A percentile compares a stretch with the other conserved stretches of the same genome.
Conservation (phyloP, 73 alveolate species). For the Durusdinium trenchii region DNA sequence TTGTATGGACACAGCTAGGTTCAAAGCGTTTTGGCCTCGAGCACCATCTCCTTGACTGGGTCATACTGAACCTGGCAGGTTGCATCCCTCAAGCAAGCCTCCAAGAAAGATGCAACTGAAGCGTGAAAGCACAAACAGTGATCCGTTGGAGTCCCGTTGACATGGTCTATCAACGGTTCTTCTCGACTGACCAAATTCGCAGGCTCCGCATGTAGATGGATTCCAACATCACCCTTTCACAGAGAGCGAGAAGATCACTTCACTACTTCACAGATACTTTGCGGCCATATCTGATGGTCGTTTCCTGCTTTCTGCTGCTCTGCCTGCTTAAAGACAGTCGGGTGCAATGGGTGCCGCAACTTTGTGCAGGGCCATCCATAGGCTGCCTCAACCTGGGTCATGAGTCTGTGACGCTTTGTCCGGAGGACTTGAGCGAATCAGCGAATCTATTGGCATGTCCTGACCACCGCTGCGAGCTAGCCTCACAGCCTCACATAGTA, state of each 20-base stretch:
- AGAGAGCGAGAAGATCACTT: not conserved
- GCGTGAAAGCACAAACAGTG: not conserved
- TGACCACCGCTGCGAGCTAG: not conserved
- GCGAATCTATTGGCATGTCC: not conserved
- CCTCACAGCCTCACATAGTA: not conserved
- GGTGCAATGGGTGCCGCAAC: constrained; percentile 19
- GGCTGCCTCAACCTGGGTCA: not conserved
- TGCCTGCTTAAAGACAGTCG: constrained; percentile 41
- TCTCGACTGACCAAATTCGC: not conserved
- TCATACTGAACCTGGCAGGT: constrained; percentile 64
- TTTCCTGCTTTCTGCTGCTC: not conserved
- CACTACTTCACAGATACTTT: not conserved
- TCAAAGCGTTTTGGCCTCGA: constrained; percentile 49
- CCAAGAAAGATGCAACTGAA: not conserved
- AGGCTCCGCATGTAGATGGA: constrained; percentile 50
- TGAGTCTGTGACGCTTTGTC: not conserved
- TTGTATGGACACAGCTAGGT: not conserved
- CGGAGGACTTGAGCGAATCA: not conserved
- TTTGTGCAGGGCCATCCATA: constrained; percentile 22
- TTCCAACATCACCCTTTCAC: constrained; percentile 71
- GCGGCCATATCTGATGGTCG: not conserved
- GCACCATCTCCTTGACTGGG: constrained; percentile 61
- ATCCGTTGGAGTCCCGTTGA: not conserved
- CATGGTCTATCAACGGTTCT: not conserved
- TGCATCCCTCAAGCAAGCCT: not conserved